phyloP scores from a whole-genome alignment of 345 rosid genomes.

The Iberis pinnata region DNA sequence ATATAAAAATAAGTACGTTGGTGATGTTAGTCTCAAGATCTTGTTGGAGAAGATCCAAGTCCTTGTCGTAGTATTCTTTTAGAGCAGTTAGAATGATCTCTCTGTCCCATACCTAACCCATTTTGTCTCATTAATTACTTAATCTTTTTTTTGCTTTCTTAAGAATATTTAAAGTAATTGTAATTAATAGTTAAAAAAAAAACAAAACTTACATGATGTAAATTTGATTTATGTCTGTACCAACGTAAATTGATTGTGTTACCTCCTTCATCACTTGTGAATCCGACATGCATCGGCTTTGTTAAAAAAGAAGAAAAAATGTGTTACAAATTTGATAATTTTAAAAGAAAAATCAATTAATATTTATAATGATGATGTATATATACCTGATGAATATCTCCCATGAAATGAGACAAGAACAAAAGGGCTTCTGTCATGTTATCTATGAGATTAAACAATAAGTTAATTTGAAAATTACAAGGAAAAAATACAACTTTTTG shows the following conservation, averaged over 20 bases:
- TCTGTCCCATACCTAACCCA: conserved; percentile 80
- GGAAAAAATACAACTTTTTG: not conserved
- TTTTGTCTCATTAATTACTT: not conserved
- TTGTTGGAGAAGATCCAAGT: conserved; percentile 63
- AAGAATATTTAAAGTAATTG: too few species aligned
- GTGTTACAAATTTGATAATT: too few species aligned
- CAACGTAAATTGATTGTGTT: conserved; percentile 77
- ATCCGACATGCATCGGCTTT: conserved; percentile 89
- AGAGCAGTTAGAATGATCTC: conserved; percentile 77
- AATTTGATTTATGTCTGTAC: conserved; percentile 84
- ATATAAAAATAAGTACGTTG: conserved; percentile 33
- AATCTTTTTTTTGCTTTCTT: not conserved
- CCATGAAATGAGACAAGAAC: conserved; percentile 90
- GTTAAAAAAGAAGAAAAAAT: too few species aligned
- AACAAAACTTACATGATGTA: conserved; percentile 62
- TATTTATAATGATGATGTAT: not conserved
- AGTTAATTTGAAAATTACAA: not conserved
- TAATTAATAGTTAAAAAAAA: not conserved
- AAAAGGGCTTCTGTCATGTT: conserved; percentile 89
- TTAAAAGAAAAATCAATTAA: not conserved
- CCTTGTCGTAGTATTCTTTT: conserved; percentile 58
- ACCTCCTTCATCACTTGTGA: conserved; percentile 80
- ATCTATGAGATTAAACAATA: conserved; percentile 37
- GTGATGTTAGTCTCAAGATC: conserved; percentile 65
- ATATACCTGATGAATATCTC: conserved; percentile 87